Percentiles rank a stretch among this genome's conserved stretches.
These are phyloP conservation scores for Aciculosporium take DNA, from an alignment of 2,329 filamentous ascomycete genomes.

Conservation along the genomic window DNA sequence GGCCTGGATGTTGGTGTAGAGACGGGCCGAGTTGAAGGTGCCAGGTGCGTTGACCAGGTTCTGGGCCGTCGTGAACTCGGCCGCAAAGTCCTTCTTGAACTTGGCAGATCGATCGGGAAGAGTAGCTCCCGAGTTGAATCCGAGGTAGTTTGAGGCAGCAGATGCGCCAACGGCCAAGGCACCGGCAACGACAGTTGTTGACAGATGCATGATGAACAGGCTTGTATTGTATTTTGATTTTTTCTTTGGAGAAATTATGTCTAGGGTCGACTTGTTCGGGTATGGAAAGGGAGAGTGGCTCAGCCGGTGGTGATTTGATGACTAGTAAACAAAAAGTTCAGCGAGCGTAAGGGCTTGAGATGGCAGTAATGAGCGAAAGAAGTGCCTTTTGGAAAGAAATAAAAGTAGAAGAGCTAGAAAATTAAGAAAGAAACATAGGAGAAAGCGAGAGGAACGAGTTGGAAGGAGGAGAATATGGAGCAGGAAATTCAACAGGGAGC, in stretches of 20 bases:
- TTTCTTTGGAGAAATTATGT: too few species aligned
- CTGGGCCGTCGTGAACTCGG: slow-evolving; percentile 29
- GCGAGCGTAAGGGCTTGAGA: not conserved
- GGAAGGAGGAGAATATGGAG: not conserved
- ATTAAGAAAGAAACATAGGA: not conserved
- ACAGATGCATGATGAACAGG: slow-evolving; percentile 24
- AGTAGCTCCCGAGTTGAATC: slow-evolving; percentile 38
- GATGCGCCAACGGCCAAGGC: slow-evolving; percentile 26
- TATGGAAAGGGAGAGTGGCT: too few species aligned
- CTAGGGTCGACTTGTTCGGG: too few species aligned
- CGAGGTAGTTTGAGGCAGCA: slow-evolving; percentile 32
- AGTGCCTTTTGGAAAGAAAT: not conserved
- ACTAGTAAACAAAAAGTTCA: not conserved
- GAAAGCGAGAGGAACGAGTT: not conserved
- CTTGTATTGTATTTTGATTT: too few species aligned
- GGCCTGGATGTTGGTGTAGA: slow-evolving; percentile 55
- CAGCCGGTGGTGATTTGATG: too few species aligned
- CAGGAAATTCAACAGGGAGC: not conserved
- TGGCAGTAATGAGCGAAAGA: not conserved
- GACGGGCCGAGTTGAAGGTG: slow-evolving; percentile 42
- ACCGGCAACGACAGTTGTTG: slow-evolving; percentile 22
- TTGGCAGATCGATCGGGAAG: slow-evolving; percentile 33
- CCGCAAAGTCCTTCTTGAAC: slow-evolving; percentile 34
- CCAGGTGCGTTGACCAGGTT: slow-evolving; percentile 28
- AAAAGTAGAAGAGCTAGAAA: not conserved